phyloP scores from a whole-genome alignment of 306 rosid species.

The Hippophae tibetana region DNA sequence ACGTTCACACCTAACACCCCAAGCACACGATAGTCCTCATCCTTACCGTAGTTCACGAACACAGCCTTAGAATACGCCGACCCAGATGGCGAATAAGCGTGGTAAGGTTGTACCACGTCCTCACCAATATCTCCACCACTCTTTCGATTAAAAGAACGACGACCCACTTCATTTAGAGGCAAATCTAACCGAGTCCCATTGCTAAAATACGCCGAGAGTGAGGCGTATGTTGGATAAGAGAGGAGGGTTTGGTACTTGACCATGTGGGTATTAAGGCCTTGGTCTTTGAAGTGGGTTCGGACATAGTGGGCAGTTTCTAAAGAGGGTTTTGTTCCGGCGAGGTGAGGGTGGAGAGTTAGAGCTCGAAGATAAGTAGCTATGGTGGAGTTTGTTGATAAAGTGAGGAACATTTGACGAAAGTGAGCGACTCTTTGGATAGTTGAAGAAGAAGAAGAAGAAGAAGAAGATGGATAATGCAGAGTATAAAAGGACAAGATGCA shows the following conservation, averaged over 20 bases:
- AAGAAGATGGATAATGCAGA: slow-evolving; percentile 33
- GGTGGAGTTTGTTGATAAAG: slow-evolving; percentile 55
- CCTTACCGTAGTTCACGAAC: slow-evolving; percentile 70
- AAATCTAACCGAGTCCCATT: slow-evolving; percentile 29
- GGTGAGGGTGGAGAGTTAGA: slow-evolving; percentile 81
- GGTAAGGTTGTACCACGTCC: slow-evolving; percentile 55
- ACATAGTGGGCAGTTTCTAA: slow-evolving; percentile 33
- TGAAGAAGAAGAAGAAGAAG: slow-evolving; percentile 8
- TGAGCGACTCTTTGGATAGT: slow-evolving; percentile 15
- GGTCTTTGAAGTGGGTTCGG: slow-evolving; percentile 35
- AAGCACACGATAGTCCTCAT: slow-evolving; percentile 50
- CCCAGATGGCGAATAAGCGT: slow-evolving; percentile 91
- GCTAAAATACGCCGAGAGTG: slow-evolving; percentile 43
- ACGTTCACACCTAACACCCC: slow-evolving; percentile 41
- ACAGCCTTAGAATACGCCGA: slow-evolving; percentile 41
- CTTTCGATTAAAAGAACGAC: not conserved
- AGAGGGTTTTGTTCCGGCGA: slow-evolving; percentile 73
- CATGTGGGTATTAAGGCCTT: slow-evolving; percentile 41
- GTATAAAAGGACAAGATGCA: slow-evolving; percentile 39
- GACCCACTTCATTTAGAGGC: slow-evolving; percentile 26
- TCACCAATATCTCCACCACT: not conserved
- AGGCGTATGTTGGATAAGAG: slow-evolving; percentile 61
- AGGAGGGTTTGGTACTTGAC: slow-evolving; percentile 45
- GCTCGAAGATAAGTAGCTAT: slow-evolving; percentile 60
- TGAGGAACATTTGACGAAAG: slow-evolving; percentile 44